Evolutionary conservation across 2,329 filamentous ascomycete genomes (phyloP), one percentile per base, ranked within the genome.

Genomic region (Pseudocercospora eumusae): DNA sequence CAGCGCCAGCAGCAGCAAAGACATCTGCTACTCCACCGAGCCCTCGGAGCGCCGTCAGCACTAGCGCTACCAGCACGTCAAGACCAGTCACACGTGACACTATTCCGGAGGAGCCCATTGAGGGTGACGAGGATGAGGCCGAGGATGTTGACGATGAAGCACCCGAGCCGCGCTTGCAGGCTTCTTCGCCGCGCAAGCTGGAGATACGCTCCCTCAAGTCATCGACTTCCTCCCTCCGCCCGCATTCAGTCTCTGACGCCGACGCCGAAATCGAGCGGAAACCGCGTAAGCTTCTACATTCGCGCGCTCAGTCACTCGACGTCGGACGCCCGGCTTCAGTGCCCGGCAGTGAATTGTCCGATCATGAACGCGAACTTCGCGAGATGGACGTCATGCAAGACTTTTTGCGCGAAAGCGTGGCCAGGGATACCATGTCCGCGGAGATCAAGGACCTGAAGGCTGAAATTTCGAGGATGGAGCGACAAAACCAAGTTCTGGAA

Each of bases 371-470:
- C 53, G 63, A 59, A 20, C 58, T 64, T 59, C 63, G 69, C 10
- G 70, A 73, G 56, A 69, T 70, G 65, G 66, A 72, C 56, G 59
- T 71, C 25, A 67, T 72, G 64, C 69, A 71, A 57, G 69, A 64
- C 56, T 62, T 73, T 56, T 56, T 73, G 44, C 69, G 70, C 6
- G 69, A 72, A 50, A 68, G 60, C 45, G 68, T 67, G 27, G 64
- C 61, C 40, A 61, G 66, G 20, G 70, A 73, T 53, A 63, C 59
- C 10, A 56, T 72, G 64, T 56, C 63, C 49, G 60, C 63, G 15
- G 69, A 70, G 57, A 68, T 70, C 50, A 59, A 59, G 33, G 66
- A 71, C 18, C 62, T 73, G 53, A 68, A 69, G 52, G 55, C 64
- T 21, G 68, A 73, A 59, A 60, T 69, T 33, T 47, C 27, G 13